These are phyloP conservation scores for Elaeagnus macrophylla DNA, from an alignment of 306 rosid genomes.

Conservation along the genomic window DNA sequence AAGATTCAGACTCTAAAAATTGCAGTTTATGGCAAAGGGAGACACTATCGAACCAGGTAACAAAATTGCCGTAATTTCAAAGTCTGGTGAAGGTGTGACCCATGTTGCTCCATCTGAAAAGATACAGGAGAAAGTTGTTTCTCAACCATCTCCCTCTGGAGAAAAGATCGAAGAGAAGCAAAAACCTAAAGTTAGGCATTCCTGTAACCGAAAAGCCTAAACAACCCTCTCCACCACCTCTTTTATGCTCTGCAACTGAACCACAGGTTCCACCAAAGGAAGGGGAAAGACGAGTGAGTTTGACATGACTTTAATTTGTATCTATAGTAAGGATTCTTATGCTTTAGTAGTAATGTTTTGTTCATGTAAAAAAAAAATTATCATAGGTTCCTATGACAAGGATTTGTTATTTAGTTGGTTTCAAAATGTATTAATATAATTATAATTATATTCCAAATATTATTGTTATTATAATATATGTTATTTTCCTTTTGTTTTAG, in stretches of 20 bases:
- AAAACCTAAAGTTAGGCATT: constrained; percentile 38
- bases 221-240: constrained; percentile 30
- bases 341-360: constrained; percentile 7
- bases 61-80: constrained; percentile 76
- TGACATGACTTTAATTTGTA: neutral
- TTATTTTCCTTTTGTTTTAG: too few relatives aligned
- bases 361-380: constrained; percentile 5
- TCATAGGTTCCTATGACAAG: constrained; percentile 81
- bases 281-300: constrained; percentile 68
- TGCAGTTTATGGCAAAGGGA: constrained; percentile 66
- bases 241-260: constrained; percentile 49
- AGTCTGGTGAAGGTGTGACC: constrained; percentile 60
- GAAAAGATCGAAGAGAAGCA: constrained; percentile 37
- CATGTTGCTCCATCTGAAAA: constrained; percentile 65
- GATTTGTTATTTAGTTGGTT: too few relatives aligned
- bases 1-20: constrained; percentile 4
- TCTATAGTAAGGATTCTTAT: too few relatives aligned
- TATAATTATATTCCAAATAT: too few relatives aligned
- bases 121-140: constrained; percentile 36
- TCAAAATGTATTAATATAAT: too few relatives aligned
- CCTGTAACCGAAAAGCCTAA: constrained; percentile 36
- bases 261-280: constrained; percentile 84
- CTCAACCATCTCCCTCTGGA: constrained; percentile 30
- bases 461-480: too few relatives aligned
- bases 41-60: constrained; percentile 78